phyloP scores from a whole-genome alignment of 352 stramenopile species.

The Phytophthora constricta region DNA sequence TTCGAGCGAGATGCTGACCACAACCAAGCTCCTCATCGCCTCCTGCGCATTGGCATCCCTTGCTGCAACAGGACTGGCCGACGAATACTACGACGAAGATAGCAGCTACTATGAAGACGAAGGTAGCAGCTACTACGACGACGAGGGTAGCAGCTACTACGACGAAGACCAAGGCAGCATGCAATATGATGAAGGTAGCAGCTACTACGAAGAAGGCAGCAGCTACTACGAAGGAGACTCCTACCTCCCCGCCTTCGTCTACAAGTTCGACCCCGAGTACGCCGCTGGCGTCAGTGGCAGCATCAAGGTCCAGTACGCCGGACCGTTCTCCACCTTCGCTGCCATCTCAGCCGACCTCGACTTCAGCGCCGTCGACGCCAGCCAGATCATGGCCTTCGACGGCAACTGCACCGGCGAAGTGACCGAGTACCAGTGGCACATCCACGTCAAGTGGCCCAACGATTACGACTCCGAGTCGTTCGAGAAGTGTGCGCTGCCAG shows the following conservation, averaged over 20 bases:
- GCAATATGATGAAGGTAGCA: conserved; percentile 6
- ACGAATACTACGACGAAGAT: conserved; percentile 12
- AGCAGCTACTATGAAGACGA: conserved; percentile 7
- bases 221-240: too few species aligned
- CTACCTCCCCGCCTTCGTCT: conserved; percentile 36
- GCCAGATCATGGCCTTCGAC: conserved; percentile 40
- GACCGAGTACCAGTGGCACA: conserved; percentile 61
- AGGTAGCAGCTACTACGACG: too few species aligned
- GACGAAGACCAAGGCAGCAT: conserved; percentile 4
- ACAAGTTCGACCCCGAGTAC: conserved; percentile 51
- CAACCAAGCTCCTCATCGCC: conserved; percentile 14
- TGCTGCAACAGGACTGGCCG: conserved; percentile 8
- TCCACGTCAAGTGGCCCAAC: conserved; percentile 58
- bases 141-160: too few species aligned
- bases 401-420: conserved; percentile 47
- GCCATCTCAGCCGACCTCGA: conserved; percentile 49
- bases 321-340: conserved; percentile 40
- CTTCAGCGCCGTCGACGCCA: conserved; percentile 50
- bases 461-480: conserved; percentile 43
- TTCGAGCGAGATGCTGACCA: conserved; percentile 1
- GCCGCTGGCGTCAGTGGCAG: conserved; percentile 46
- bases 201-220: too few species aligned
- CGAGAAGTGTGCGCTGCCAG: conserved; percentile 40
- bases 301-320: conserved; percentile 52
- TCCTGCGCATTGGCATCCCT: conserved; percentile 20